Evolutionary conservation across 768 basidiomycete genomes (phyloP).

Genomic region (Boletellus ananiceps): DNA sequence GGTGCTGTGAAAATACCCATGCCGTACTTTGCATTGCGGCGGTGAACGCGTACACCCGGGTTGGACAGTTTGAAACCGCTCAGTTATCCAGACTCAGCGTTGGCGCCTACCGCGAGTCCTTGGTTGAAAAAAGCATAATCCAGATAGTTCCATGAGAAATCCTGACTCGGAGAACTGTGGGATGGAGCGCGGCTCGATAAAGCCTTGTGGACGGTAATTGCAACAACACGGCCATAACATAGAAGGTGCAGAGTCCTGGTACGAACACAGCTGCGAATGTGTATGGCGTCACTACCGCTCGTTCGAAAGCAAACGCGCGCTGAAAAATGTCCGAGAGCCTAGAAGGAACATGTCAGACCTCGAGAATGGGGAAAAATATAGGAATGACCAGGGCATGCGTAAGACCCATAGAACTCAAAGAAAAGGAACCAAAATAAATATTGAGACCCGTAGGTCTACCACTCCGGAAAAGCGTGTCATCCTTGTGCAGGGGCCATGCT

Average conservation of each 20-base stretch:
- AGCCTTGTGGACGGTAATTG: slow-evolving; percentile 41
- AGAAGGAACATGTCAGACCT: slow-evolving; percentile 2
- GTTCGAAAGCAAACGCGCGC: slow-evolving; percentile 14
- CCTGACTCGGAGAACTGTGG: slow-evolving; percentile 43
- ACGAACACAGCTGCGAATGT: slow-evolving; percentile 35
- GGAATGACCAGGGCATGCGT: too few relatives aligned
- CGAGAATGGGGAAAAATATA: too few relatives aligned
- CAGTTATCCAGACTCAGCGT: too few relatives aligned
- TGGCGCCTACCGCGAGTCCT: slow-evolving; percentile 16
- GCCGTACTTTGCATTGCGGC: slow-evolving; percentile 21
- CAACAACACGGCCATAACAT: slow-evolving; percentile 50
- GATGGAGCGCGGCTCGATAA: slow-evolving; percentile 45
- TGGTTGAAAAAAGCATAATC: slow-evolving; percentile 19
- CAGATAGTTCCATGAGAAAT: slow-evolving; percentile 18
- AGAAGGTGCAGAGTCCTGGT: slow-evolving; percentile 43
- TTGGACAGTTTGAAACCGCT: not conserved
- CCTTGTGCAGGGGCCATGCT: slow-evolving; percentile 99
- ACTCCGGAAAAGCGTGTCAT: slow-evolving; percentile 99
- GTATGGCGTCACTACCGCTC: slow-evolving; percentile 18
- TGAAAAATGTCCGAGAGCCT: slow-evolving; percentile 11
- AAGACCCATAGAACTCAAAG: too few relatives aligned
- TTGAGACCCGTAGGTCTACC: slow-evolving; percentile 54
- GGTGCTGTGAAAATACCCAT: slow-evolving; percentile 17
- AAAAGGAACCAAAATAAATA: slow-evolving; percentile 30
- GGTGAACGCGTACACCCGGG: slow-evolving; percentile 23